Base-by-base conservation (phyloP, 805 yeast species). In the Candida maltosa region DNA sequence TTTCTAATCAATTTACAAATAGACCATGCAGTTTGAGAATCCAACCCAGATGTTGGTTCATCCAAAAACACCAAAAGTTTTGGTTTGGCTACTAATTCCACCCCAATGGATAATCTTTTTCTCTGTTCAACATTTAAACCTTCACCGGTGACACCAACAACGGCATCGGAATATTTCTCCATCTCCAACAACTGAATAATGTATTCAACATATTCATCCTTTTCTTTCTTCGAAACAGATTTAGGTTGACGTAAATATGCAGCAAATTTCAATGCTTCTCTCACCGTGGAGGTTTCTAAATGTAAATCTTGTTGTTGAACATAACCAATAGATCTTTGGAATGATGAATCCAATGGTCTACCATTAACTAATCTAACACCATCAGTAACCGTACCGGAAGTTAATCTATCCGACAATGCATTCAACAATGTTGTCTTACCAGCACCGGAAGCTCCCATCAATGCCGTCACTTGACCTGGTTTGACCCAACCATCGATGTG, bases 361-460 rank as follows among this genome's bases (percentile, higher is more conserved):
- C 87, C 87, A 52, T 83, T 81, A 16, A 83, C 88, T 52, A 80
- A 47, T 42, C 64, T 48, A 22, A 31, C 70, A 48, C 80, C 82
- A 48, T 85, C 84, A 25, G 34, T 37, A 11, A 77, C 70, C 0
- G 45, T 41, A 2, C 97, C 97, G 20, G 78, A 71, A 51, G 89
- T 91, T 51, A 80, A 75, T 56, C 89, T 73, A 49, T 79, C 84
- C 14, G 87, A 80, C 40, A 83, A 68, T 44, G 80, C 78, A 55
- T 83, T 82, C 47, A 83, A 66, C 38, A 83, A 62, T 4, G 89
- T 83, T 16, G 91, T 83, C 51, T 83, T 83, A 64, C 89, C 89
- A 29, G 89, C 89, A 64, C 89, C 89, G 24, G 89, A 82, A 34
- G 80, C 83, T 51, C 89, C 89, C 88, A 83, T 83, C 40, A 83